These are phyloP conservation scores for Jaenimonas drosophilae DNA, from an alignment of 208 protist species.

Conservation along the genomic window DNA sequence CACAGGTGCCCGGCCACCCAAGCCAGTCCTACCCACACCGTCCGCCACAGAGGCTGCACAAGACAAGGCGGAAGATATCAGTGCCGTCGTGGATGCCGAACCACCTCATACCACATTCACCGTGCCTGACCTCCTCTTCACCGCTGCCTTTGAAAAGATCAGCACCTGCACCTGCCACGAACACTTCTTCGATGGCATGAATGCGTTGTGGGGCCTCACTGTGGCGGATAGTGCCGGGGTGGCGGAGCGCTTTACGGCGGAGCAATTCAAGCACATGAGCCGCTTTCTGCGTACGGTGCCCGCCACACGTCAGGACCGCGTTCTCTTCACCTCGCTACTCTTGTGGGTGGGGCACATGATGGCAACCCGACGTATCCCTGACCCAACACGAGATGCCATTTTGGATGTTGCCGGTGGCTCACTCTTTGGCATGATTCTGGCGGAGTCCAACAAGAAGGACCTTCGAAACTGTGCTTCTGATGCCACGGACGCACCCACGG, in stretches of 20 bases:
- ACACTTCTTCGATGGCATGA: slow-evolving; percentile 52
- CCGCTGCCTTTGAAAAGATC: slow-evolving; percentile 22
- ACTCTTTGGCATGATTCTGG: slow-evolving; percentile 31
- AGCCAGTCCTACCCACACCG: not conserved
- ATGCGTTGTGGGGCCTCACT: slow-evolving; percentile 62
- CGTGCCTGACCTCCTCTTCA: slow-evolving; percentile 17
- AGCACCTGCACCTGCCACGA: slow-evolving; percentile 29
- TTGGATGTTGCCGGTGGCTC: slow-evolving; percentile 14
- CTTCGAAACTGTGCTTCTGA: not conserved
- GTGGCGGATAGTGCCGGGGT: slow-evolving; percentile 28
- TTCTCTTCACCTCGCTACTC: slow-evolving; percentile 57
- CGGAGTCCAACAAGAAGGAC: slow-evolving; percentile 12
- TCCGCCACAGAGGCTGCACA: too few species aligned
- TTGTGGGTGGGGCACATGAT: slow-evolving; percentile 54
- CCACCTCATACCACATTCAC: slow-evolving; percentile 14
- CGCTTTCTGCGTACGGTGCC: slow-evolving; percentile 47
- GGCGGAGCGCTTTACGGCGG: slow-evolving; percentile 16
- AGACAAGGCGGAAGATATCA: not conserved
- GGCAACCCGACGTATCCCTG: slow-evolving; percentile 6
- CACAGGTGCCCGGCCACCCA: slow-evolving; percentile 9
- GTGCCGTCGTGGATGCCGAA: slow-evolving; percentile 28
- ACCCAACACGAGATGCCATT: slow-evolving; percentile 17
- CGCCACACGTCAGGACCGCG: slow-evolving; percentile 44
- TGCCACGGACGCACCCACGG: not conserved
- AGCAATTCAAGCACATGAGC: slow-evolving; percentile 19